Evolutionary conservation across 805 yeast genomes (phyloP).

Genomic region (Suhomyces sp.): DNA sequence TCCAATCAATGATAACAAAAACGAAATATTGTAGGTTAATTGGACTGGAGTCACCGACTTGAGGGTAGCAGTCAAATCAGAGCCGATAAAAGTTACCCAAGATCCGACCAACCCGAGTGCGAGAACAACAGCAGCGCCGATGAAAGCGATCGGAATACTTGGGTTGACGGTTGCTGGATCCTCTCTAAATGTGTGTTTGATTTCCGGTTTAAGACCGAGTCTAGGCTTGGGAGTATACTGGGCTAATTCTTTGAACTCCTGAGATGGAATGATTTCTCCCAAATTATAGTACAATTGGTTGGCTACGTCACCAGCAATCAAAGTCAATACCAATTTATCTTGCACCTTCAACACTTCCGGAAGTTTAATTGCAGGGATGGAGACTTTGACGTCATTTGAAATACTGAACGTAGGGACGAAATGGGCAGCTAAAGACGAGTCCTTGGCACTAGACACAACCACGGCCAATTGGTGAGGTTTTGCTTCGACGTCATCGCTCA

Average conservation of each 20-base stretch:
- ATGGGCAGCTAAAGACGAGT: slow-evolving; percentile 30
- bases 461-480: slow-evolving; percentile 38
- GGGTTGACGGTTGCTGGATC: slow-evolving; percentile 54
- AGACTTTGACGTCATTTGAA: slow-evolving; percentile 18
- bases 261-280: slow-evolving; percentile 31
- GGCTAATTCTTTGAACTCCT: slow-evolving; percentile 22
- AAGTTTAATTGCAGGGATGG: slow-evolving; percentile 26
- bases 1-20: slow-evolving; percentile 46
- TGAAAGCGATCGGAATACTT: slow-evolving; percentile 51
- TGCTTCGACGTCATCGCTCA: slow-evolving; percentile 16
- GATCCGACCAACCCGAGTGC: slow-evolving; percentile 41
- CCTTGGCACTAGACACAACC: slow-evolving; percentile 24
- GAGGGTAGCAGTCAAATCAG: slow-evolving; percentile 32
- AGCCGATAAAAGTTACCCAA: slow-evolving; percentile 37
- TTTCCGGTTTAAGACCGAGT: slow-evolving; percentile 56
- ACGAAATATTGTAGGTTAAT: slow-evolving; percentile 39
- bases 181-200: slow-evolving; percentile 56
- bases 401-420: slow-evolving; percentile 28
- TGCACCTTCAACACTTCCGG: slow-evolving; percentile 37
- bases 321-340: slow-evolving; percentile 27
- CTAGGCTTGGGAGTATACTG: slow-evolving; percentile 27
- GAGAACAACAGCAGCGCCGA: slow-evolving; percentile 41
- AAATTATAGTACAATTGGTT: slow-evolving; percentile 24
- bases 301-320: slow-evolving; percentile 29
- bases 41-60: slow-evolving; percentile 34